Evolutionary conservation across 306 rosid genomes (phyloP).

Genomic region (apple (Malus domestica)): ASM211411v1 NC_041794.1:24576001-24576500

Average conservation of each 20-base stretch:
- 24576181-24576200: slow-evolving; percentile 85
- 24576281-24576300: slow-evolving; percentile 91
- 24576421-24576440: slow-evolving; percentile 88
- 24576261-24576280: slow-evolving; percentile 68
- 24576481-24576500: slow-evolving; percentile 82
- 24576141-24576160: slow-evolving; percentile 72
- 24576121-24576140: slow-evolving; percentile 82
- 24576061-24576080: slow-evolving; percentile 85
- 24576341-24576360: not conserved
- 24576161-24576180: slow-evolving; percentile 78
- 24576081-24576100: slow-evolving; percentile 84
- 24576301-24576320: slow-evolving; percentile 93
- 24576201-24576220: slow-evolving; percentile 94
- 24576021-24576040: slow-evolving; percentile 5
- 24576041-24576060: slow-evolving; percentile 12
- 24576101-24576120: slow-evolving; percentile 86
- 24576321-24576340: slow-evolving; percentile 15
- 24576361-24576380: not conserved
- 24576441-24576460: slow-evolving; percentile 87
- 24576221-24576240: slow-evolving; percentile 86
- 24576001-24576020: not conserved
- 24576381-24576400: not conserved
- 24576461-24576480: slow-evolving; percentile 74
- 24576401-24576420: not conserved
- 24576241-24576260: slow-evolving; percentile 98